Conservation (phyloP, 2,329 filamentous ascomycete species). For the Cladobotryum mycophilum region DNA sequence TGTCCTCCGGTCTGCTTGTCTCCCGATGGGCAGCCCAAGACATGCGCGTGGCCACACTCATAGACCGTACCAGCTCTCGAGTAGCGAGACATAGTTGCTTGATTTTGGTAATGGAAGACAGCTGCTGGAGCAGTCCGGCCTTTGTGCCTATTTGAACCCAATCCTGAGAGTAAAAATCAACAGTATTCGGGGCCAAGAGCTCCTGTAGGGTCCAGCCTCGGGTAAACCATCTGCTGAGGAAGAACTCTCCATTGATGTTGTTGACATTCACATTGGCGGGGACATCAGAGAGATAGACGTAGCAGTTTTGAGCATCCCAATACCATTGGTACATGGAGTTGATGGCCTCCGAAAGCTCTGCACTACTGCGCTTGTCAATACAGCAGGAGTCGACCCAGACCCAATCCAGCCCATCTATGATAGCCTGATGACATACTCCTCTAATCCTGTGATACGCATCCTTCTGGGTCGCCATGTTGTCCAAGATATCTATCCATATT, state of each 20-base stretch:
- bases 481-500: conserved; percentile 2
- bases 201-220: conserved; percentile 60
- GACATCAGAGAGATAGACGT: conserved; percentile 3
- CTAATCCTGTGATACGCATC: conserved; percentile 16
- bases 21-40: conserved; percentile 23
- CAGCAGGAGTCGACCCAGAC: conserved; percentile 14
- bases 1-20: conserved; percentile 21
- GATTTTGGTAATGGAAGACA: too few species aligned
- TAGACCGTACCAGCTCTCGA: too few species aligned
- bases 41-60: conserved; percentile 18
- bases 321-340: conserved; percentile 15
- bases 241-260: not conserved
- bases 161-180: conserved; percentile 24
- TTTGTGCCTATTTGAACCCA: conserved; percentile 25
- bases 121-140: not conserved
- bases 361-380: conserved; percentile 11
- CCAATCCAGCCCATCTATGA: conserved; percentile 11
- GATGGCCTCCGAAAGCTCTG: conserved; percentile 12
- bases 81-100: too few species aligned
- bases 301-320: conserved; percentile 3
- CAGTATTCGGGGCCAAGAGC: conserved; percentile 43
- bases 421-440: conserved; percentile 14
- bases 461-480: not conserved
- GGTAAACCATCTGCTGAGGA: conserved; percentile 25
- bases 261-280: too few species aligned